A percentile compares a stretch with the other conserved stretches of the same genome.
Evolutionary conservation across 2,329 filamentous ascomycete species (phyloP).

Genomic region (Fusarium caatingaense): DNA sequence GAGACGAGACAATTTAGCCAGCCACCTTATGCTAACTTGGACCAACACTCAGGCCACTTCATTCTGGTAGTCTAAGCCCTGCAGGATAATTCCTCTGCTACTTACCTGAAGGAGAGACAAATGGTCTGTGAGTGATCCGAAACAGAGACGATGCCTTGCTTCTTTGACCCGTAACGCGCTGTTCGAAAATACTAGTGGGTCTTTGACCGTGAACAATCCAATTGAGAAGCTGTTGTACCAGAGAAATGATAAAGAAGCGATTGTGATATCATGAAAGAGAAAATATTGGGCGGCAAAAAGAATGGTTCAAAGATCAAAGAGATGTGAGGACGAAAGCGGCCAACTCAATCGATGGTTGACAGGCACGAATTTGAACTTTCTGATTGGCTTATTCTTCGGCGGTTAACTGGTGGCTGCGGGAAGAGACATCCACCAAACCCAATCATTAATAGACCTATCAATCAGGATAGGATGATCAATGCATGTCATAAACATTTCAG

Average conservation of each 20-base stretch:
- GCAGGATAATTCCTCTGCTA: neutral
- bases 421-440: neutral
- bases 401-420: constrained; percentile 12
- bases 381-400: constrained; percentile 20
- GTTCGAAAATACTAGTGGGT: neutral
- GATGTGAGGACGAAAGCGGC: neutral
- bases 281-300: neutral
- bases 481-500: constrained; percentile 31
- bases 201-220: neutral
- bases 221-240: neutral
- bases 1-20: neutral
- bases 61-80: neutral
- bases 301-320: neutral
- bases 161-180: neutral
- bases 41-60: neutral
- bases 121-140: neutral
- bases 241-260: neutral
- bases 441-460: neutral
- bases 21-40: neutral
- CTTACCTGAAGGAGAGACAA: neutral
- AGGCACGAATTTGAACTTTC: neutral
- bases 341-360: constrained; percentile 1
- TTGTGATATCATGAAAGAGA: neutral
- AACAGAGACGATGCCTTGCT: neutral
- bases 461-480: neutral